Percentiles rank a stretch among this genome's conserved stretches.
phyloP scores from a whole-genome alignment of 371 early-diverging fungal species.

The Mortierella sp. region DNA sequence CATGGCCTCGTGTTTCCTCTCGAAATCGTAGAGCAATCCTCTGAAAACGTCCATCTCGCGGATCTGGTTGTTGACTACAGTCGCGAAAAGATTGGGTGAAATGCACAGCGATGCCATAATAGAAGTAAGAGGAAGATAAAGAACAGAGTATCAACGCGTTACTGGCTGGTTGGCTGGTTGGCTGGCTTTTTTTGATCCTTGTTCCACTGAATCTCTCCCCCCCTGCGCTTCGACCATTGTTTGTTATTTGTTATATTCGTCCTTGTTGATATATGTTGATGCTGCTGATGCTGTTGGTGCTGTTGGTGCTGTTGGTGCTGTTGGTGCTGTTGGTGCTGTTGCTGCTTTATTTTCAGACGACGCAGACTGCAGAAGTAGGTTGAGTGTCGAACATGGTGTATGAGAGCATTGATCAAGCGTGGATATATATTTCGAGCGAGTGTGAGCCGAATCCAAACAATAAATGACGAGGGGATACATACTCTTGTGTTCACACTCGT shows the following conservation, averaged over 20 bases:
- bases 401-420: conserved; percentile 9
- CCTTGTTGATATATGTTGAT: too few species aligned
- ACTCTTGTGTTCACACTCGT: conserved; percentile 93
- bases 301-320: not conserved
- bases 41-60: conserved; percentile 57
- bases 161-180: not conserved
- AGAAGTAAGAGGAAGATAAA: not conserved
- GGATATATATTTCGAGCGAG: conserved; percentile 18
- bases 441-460: conserved; percentile 3
- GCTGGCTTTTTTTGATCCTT: not conserved
- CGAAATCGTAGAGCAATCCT: conserved; percentile 55
- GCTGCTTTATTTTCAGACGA: not conserved
- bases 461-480: conserved; percentile 50
- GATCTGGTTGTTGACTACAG: conserved; percentile 48
- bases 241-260: too few species aligned
- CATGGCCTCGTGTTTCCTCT: conserved; percentile 56
- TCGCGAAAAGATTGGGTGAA: not conserved
- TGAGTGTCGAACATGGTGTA: not conserved
- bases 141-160: not conserved
- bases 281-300: not conserved
- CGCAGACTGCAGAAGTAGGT: not conserved
- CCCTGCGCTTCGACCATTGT: not conserved
- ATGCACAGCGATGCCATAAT: not conserved
- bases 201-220: not conserved
- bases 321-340: not conserved